A percentile compares a stretch with the other conserved stretches of the same genome.
These are phyloP conservation scores for Arachis monticola DNA, from an alignment of 331 rosid species.

Conservation along the genomic window DNA sequence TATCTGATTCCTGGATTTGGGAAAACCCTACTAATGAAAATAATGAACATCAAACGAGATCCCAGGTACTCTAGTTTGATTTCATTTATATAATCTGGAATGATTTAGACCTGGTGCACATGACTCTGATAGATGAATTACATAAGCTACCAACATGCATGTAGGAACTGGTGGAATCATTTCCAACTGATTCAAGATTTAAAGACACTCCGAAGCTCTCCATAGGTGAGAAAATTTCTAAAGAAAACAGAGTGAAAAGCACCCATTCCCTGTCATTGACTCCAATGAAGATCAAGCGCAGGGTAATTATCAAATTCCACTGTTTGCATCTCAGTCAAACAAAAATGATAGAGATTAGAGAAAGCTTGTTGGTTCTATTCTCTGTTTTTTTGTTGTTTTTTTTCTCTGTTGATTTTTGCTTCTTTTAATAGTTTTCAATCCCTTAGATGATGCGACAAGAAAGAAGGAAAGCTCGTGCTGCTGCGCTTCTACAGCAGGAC, in stretches of 20 bases:
- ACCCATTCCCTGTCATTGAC: conserved; percentile 55
- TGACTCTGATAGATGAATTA: background rate
- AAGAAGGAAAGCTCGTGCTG: conserved; percentile 73
- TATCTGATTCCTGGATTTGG: conserved; percentile 93
- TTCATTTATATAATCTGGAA: conserved; percentile 17
- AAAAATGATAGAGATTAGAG: conserved; percentile 21
- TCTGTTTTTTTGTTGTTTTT: background rate
- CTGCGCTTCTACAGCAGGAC: conserved; percentile 63
- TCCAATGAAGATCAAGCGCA: conserved; percentile 85
- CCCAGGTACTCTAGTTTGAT: conserved; percentile 59
- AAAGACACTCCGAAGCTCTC: conserved; percentile 50
- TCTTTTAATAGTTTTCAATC: conserved; percentile 41
- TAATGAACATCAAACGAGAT: conserved; percentile 54
- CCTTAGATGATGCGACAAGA: conserved; percentile 75
- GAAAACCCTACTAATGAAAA: conserved; percentile 67
- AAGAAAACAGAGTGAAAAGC: conserved; percentile 53
- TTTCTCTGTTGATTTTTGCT: conserved; percentile 20
- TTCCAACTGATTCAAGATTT: conserved; percentile 44
- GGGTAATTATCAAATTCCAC: conserved; percentile 57
- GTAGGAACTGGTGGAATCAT: conserved; percentile 55
- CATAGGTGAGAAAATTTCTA: conserved; percentile 51
- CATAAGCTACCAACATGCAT: conserved; percentile 24
- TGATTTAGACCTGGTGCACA: conserved; percentile 4
- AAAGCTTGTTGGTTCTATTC: conserved; percentile 21
- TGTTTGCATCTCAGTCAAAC: conserved; percentile 30